Evolutionary conservation across 345 rosid genomes (phyloP).

Genomic region (Pistacia atlantica): DNA sequence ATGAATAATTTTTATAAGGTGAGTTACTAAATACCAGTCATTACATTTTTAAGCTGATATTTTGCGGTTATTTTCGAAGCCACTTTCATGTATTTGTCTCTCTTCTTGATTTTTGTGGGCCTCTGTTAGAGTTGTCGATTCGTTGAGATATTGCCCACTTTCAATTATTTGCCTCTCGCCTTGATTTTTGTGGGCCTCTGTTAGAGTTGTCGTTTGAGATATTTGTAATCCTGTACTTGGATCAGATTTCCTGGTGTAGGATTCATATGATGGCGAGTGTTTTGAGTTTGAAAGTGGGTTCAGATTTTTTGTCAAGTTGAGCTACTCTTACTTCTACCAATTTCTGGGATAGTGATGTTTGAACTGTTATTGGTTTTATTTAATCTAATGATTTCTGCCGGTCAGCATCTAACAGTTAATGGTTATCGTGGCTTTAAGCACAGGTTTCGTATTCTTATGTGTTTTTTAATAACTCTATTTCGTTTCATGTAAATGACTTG

Average conservation of each 20-base stretch:
- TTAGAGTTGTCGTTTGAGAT: conserved; percentile 12
- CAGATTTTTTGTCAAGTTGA: conserved; percentile 54
- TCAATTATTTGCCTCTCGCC: not conserved
- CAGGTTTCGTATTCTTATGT: conserved; percentile 15
- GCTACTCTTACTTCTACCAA: conserved; percentile 21
- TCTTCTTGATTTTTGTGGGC: conserved; percentile 23
- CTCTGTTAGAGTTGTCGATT: conserved; percentile 5
- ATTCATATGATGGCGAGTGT: conserved; percentile 38
- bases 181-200: conserved; percentile 25
- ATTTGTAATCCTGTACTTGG: conserved; percentile 19
- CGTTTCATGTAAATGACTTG: not conserved
- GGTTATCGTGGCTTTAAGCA: not conserved
- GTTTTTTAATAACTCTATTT: not conserved
- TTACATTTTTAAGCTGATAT: not conserved
- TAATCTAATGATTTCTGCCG: not conserved
- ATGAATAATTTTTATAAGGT: not conserved
- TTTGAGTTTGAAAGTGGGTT: conserved; percentile 36
- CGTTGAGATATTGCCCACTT: conserved; percentile 3
- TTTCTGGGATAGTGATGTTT: conserved; percentile 41
- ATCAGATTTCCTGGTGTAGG: conserved; percentile 52
- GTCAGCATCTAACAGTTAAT: conserved; percentile 17
- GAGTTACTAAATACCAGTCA: not conserved
- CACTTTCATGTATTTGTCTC: not conserved
- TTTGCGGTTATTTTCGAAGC: conserved; percentile 1
- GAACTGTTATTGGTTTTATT: conserved; percentile 9